Evolutionary conservation across 2,329 filamentous ascomycete species (phyloP).

Genomic region (Penicillium sp.): DNA sequence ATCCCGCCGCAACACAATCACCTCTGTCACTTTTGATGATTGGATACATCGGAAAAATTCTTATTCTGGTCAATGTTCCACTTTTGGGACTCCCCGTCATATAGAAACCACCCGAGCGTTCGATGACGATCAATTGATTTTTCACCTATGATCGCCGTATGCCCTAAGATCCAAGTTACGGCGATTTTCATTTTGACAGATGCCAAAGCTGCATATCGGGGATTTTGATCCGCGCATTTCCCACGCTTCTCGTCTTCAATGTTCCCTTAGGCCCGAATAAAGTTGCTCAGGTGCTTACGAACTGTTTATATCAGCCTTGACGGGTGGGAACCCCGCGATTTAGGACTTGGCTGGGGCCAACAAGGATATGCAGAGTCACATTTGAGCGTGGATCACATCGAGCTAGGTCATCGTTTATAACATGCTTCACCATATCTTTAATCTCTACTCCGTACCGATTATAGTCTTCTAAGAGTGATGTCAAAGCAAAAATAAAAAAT

Average conservation of each 20-base stretch:
- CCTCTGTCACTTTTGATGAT: constrained; percentile 7
- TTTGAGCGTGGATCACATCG: background rate
- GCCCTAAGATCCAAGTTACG: background rate
- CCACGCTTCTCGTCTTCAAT: background rate
- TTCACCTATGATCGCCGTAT: background rate
- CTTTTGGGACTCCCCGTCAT: background rate
- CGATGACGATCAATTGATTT: background rate
- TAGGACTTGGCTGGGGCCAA: background rate
- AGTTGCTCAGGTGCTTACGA: background rate
- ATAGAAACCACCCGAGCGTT: background rate
- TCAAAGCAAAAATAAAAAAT: background rate
- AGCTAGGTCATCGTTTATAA: background rate
- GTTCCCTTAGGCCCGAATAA: background rate
- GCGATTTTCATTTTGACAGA: constrained; percentile 5
- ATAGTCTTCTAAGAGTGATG: background rate
- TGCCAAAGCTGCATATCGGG: constrained; percentile 11
- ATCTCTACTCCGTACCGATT: too few species aligned
- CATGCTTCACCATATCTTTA: background rate
- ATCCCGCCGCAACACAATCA: constrained; percentile 11
- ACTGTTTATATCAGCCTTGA: background rate
- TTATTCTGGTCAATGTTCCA: background rate
- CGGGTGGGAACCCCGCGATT: background rate
- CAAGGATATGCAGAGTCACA: constrained; percentile 7
- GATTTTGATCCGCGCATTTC: background rate
- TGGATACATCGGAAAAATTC: constrained; percentile 5